A percentile compares a stretch with the other conserved stretches of the same genome.
Conservation (phyloP, 805 yeast genomes). For the Candida boleticola region DNA sequence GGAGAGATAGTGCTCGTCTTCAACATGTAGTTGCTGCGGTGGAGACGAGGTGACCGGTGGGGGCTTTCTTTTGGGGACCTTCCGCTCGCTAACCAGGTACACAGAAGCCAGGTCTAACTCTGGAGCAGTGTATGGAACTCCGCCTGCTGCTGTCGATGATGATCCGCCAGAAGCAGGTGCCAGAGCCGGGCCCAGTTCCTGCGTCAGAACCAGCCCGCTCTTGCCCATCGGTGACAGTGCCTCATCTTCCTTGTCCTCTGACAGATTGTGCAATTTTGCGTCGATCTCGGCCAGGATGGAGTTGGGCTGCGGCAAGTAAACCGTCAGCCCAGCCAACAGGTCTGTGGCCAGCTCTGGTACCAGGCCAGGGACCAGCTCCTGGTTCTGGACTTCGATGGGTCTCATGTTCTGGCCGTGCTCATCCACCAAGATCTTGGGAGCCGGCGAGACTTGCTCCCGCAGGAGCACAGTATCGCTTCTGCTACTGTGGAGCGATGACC, state of each 20-base stretch:
- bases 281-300: no score
- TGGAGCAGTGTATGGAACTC: neutral
- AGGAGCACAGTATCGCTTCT: conserved; percentile 4
- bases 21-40: neutral
- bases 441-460: neutral
- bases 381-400: neutral
- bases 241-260: no score
- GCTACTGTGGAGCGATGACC: conserved; percentile 12
- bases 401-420: neutral
- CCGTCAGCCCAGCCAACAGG: neutral
- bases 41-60: conserved; percentile 3
- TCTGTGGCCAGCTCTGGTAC: neutral
- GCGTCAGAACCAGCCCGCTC: no score
- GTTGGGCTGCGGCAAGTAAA: no score
- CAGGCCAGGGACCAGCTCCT: conserved; percentile 1
- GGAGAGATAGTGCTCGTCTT: neutral
- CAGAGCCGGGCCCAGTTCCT: no score
- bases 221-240: no score
- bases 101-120: neutral
- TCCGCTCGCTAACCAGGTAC: neutral
- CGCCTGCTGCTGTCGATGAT: no score
- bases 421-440: conserved; percentile 7
- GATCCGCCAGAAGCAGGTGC: no score
- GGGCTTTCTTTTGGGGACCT: conserved; percentile 3
- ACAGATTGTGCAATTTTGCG: no score